These are phyloP conservation scores for Aspergillus viridinutans DNA, from an alignment of 2,329 filamentous ascomycete species.

Conservation along the genomic window DNA sequence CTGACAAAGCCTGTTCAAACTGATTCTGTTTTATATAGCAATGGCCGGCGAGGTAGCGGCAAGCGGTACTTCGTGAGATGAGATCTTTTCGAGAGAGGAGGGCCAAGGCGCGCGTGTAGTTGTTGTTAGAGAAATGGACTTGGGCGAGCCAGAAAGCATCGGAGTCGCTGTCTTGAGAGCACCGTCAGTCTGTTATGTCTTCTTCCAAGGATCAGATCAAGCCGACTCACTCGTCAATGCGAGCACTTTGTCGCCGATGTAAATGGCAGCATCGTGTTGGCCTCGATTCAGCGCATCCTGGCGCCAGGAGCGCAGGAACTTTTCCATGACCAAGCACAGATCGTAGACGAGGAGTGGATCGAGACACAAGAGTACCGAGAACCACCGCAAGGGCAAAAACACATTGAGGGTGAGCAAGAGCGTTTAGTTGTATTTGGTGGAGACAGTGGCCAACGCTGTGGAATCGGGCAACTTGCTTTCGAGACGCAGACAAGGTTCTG, in stretches of 20 bases:
- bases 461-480: neutral
- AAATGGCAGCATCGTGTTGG: constrained; percentile 94
- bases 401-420: neutral
- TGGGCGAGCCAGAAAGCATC: constrained; percentile 98
- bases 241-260: constrained; percentile 93
- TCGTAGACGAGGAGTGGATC: neutral
- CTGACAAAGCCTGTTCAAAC: constrained; percentile 78
- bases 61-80: constrained; percentile 74
- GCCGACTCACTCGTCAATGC: constrained; percentile 76
- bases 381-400: neutral
- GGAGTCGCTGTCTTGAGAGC: constrained; percentile 70
- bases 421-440: neutral
- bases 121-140: constrained; percentile 91
- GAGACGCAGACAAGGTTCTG: neutral
- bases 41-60: constrained; percentile 87
- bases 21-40: constrained; percentile 90
- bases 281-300: constrained; percentile 94
- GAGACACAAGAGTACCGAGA: neutral
- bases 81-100: constrained; percentile 83
- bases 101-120: constrained; percentile 86
- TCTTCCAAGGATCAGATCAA: neutral
- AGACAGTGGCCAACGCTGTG: neutral
- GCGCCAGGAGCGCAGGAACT: constrained; percentile 88
- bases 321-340: constrained; percentile 63
- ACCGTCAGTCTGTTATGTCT: constrained; percentile 1